Base-by-base conservation (phyloP, 305 asterid species). In the Striga hermonthica region DNA sequence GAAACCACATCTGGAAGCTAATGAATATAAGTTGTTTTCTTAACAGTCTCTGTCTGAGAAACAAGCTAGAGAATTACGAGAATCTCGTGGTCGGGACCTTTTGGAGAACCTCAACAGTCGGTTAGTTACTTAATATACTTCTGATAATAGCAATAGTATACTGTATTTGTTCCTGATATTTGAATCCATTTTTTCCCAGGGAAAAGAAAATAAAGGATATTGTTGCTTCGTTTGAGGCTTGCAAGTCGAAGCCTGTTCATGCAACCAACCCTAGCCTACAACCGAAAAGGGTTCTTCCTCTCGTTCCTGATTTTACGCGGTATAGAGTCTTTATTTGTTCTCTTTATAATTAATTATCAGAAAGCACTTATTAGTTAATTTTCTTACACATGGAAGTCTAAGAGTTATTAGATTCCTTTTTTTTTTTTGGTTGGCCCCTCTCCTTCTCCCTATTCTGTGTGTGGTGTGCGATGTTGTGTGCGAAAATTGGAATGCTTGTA, bases 31-130 rank as follows among this genome's bases (percentile, higher is more conserved):
- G 38, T 70, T 50, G 67, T 72, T 9, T 54, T 54, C 1, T 8
- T 7, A 1, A 75, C 82, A 94, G 98, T 85, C 99, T 71, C 72
- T 84, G 63, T 82, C 96, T 75, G 99, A 90, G 78, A 94, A 94
- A 78, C 93, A 88, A 77, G 97, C 98, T n/a, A 91, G 79, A 73
- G 97, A 89, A 62, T 67, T 94, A 86, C 90, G 96, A 68, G 97
- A 94, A 72, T 76, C 81, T 65, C 84, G 83, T 66, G 92, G 87
- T 49, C 82, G 87, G 56, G 72, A 73, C 62, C 77, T 88, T 65
- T 76, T 94, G 91, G 96, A 91, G 85, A 88, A 83, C 70, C 85
- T 80, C 75, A 90, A 82, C 69, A 91, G 78, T 74, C 84, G 99
- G 98, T 87, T 74, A 74, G 95, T 78, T 74, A 28, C 60, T 45